Percentiles rank a stretch among this genome's conserved stretches.
These are phyloP conservation scores for Articulospora tetracladia DNA, from an alignment of 495 filamentous ascomycete species.

Conservation along the genomic window DNA sequence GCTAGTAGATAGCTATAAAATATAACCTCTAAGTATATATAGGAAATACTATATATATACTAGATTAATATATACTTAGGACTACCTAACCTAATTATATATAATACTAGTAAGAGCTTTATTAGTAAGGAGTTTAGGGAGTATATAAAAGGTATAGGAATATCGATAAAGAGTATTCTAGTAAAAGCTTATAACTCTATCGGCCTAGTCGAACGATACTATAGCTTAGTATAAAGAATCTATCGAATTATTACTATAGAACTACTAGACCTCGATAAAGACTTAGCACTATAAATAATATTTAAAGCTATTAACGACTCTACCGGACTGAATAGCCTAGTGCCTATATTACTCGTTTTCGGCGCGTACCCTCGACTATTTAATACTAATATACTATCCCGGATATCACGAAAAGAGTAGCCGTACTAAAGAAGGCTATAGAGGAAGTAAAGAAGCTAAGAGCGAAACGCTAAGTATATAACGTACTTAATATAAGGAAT, in stretches of 20 bases:
- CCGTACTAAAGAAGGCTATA: constrained; percentile 20
- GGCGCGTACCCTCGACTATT: constrained; percentile 18
- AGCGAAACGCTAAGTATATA: constrained; percentile 8
- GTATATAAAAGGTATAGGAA: constrained; percentile 2
- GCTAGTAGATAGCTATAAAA: constrained; percentile 15
- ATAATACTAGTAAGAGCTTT: constrained; percentile 27
- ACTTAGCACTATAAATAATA: constrained; percentile 22
- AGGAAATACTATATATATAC: too few species aligned
- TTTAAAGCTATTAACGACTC: constrained; percentile 26
- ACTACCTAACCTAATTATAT: constrained; percentile 19
- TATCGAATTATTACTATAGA: constrained; percentile 24
- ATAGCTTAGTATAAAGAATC: too few species aligned
- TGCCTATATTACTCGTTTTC: constrained; percentile 19
- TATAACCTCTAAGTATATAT: constrained; percentile 14
- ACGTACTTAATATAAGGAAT: constrained; percentile 18
- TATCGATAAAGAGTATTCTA: constrained; percentile 7
- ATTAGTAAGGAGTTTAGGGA: constrained; percentile 23
- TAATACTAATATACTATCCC: not conserved
- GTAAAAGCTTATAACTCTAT: too few species aligned
- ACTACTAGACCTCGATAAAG: constrained; percentile 1
- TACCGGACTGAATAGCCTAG: constrained; percentile 16
- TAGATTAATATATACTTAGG: constrained; percentile 30
- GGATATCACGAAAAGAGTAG: constrained; percentile 4
- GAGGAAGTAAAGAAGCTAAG: constrained; percentile 14
- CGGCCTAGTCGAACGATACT: too few species aligned